Base-by-base conservation (phyloP, 306 rosid species). In the Cyamopsis tetragonoloba region DNA sequence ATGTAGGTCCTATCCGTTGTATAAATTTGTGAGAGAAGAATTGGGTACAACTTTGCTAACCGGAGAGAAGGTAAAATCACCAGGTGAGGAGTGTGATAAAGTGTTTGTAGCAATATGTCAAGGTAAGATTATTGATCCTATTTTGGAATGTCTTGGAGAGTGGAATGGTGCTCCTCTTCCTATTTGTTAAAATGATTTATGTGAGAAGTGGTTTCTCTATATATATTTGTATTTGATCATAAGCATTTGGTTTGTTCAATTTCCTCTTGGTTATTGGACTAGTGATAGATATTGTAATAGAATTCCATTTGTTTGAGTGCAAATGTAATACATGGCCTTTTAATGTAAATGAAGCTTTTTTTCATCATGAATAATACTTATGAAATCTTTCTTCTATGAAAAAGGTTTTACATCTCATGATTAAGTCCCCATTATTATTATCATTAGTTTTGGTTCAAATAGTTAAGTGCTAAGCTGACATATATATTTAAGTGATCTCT, bases 111-210 rank as follows among this genome's bases (percentile, higher is more conserved):
- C 98, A 1, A 50, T 92, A 62, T 85, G 96, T n/a, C 74, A 87
- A 65, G 96, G 96, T 0, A 87, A 84, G 68, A 79, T 87, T n/a
- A 87, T 89, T 53, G 98, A 92, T 72, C 92, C 98, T 1, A 62
- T 92, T 27, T 32, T 92, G 20, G 95, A 79, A 13, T 92, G 98
- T 60, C 85, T 87, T 28, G 75, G 66, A 1, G 95, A 80, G 4
- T 92, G 98, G 98, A 87, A 85, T 31, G 98, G 98, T 48, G 85
- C 85, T 13, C 98, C 98, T 60, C 83, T 92, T 72, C 95, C 98
- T 3, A 80, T 88, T 8, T 83, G 73, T 67, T 91, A 91, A n/a
- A n/a, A n/a, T n/a, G n/a, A 76, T 17, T 13, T 15, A 3, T 5
- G 19, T 38, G 55, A 54, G 24, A n/a, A 24, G 19, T 41, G 66